Conservation (phyloP, 1,284 basidiomycete genomes). For the Volvariella volvacea region DNA sequence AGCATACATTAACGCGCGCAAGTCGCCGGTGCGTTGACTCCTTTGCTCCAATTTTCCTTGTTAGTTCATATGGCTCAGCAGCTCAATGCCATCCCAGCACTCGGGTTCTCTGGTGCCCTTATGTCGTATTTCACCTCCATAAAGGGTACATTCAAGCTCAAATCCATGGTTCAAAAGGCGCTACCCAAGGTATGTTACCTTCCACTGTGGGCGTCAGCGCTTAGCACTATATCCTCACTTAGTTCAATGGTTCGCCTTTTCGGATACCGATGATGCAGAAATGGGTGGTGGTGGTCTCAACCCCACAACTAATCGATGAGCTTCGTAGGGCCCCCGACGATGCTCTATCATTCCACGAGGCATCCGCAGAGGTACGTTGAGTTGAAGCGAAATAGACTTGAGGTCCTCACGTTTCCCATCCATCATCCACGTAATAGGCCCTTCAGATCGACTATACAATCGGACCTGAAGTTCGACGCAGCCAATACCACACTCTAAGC, state of each 20-base stretch:
- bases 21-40: too few relatives aligned
- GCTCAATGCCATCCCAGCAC: slow-evolving; percentile 16
- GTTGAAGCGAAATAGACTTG: too few relatives aligned
- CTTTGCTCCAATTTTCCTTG: not conserved
- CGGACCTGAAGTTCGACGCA: slow-evolving; percentile 6
- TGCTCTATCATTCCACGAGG: slow-evolving; percentile 28
- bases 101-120: slow-evolving; percentile 14
- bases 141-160: not conserved
- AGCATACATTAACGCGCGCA: too few relatives aligned
- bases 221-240: too few relatives aligned
- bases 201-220: not conserved
- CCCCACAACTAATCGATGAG: slow-evolving; percentile 30
- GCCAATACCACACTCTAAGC: slow-evolving; percentile 10
- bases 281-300: slow-evolving; percentile 35
- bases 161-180: slow-evolving; percentile 3
- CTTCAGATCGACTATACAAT: slow-evolving; percentile 11
- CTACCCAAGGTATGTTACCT: slow-evolving; percentile 3
- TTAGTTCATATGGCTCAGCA: too few relatives aligned
- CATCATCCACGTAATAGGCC: slow-evolving; percentile 1
- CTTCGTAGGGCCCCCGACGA: slow-evolving; percentile 32
- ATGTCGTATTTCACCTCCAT: slow-evolving; percentile 3
- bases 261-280: slow-evolving; percentile 29
- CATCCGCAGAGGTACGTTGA: slow-evolving; percentile 25
- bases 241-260: slow-evolving; percentile 31
- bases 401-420: not conserved